Base-by-base conservation (phyloP, 139 green algal species). In the Pseudopediastrum boryanum region DNA sequence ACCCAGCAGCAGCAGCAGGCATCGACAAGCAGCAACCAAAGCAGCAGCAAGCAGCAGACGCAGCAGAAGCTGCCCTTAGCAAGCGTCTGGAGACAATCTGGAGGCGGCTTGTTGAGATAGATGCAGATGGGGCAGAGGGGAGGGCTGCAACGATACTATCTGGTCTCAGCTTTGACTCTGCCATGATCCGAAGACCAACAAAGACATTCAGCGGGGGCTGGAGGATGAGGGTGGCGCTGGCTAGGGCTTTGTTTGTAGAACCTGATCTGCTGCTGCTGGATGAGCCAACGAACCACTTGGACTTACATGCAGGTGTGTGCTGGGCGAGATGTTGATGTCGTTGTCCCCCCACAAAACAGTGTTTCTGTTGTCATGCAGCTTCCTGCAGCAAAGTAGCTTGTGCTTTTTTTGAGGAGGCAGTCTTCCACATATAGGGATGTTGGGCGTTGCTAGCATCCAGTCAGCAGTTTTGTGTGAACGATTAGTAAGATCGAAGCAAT, bases 231-330 rank as follows among this genome's bases (percentile, higher is more conserved):
- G 85, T 96, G 41, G 88, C 92, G 38, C 84, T 97, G 36, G 93
- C 93, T 5, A 76, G 91, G 2, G 93, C 93, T 41, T 83, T 97
- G 59, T 97, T 97, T 79, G 89, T 94, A 59, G 79, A 92, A 77
- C 89, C 88, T 0, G 90, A 94, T 67, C 90, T 99, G 61, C 90
- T 99, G 81, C 85, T 99, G 74, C 90, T 98, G 77, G 96, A 99
- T 70, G 87, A 89, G 83, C 86, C 84, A 1, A 90, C 86, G 12
- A 91, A 89, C 62, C 89, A 93, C 65, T 58, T 93, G 77, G 89
- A 92, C 76, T 74, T 90, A 9, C 85, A 90, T 63, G 87, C 87
- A 36, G 85, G 83, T 88, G 70, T n/a, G 77, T 4, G 19, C 4
- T 6, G 59, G 21, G 52, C 3, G 35, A n/a, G 51, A 25, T 25